Base-by-base conservation (phyloP, 768 basidiomycete species). In the Clavaria fumosa region DNA sequence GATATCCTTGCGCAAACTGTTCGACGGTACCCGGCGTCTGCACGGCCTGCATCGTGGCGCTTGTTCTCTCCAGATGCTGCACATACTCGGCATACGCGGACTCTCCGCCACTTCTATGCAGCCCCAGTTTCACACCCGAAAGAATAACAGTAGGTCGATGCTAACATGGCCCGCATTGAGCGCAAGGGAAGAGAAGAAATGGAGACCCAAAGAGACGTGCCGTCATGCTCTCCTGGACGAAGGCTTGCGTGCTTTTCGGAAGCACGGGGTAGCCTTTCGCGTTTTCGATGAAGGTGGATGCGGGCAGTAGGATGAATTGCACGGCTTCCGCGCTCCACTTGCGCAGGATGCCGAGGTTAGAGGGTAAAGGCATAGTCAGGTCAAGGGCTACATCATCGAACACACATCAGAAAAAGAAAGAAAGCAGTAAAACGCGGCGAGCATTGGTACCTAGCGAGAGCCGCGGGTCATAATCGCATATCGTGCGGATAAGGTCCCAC, bases 201-300 rank as follows among this genome's bases (percentile, higher is more conserved):
- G 27, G 38, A 31, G 7, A 38, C 39, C 27, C 11, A 20, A 34
- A 30, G 21, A 39, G 4, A 57, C 74, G 56, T 53, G 75, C 86
- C 61, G 83, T 79, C 73, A 91, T 83, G 59, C 81, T 77, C 43
- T 88, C 76, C 43, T 80, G 77, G 38, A 97, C 71, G 61, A 99
- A 96, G 1, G 70, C 69, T 49, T 99, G 95, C 2, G 88, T 83
- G 7, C 78, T 77, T 57, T 96, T 97, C 9, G 86, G 83, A 12
- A 99, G 70, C 4, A 99, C 95, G 0, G 95, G 95, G 54, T 95
- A 99, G 2, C 90, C 93, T 59, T 95, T 93, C 35, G 76, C 70
- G 54, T 99, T 99, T 7, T 90, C 77, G 49, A 97, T 90, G 56
- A 96, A 99, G 3, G 88, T 72, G 9, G 82, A 75, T 0, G 89